phyloP scores from a whole-genome alignment of 768 basidiomycete genomes.

The Agrocybe praecox region DNA sequence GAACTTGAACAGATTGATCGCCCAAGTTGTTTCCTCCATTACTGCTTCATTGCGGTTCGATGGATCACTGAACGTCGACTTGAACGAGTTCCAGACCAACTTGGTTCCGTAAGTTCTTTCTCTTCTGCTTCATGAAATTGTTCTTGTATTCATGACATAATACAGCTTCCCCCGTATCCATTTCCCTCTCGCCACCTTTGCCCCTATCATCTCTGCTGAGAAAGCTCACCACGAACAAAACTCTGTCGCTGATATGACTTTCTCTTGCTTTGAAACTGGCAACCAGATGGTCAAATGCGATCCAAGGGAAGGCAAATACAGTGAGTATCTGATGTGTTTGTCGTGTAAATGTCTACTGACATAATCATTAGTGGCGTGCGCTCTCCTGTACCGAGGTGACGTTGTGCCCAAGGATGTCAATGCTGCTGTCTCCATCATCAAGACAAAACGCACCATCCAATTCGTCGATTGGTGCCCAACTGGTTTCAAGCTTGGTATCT shows the following conservation, averaged over 20 bases:
- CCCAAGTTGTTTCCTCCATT: constrained; percentile 97
- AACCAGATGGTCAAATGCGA: constrained; percentile 98
- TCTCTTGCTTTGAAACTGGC: constrained; percentile 94
- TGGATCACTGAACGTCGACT: constrained; percentile 95
- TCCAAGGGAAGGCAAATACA: constrained; percentile 98
- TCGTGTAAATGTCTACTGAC: not conserved
- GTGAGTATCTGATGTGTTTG: constrained; percentile 44
- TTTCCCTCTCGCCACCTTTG: constrained; percentile 96
- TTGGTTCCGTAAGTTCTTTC: constrained; percentile 80
- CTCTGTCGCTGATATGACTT: constrained; percentile 97
- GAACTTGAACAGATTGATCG: constrained; percentile 96
- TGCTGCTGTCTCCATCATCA: constrained; percentile 89
- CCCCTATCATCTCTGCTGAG: constrained; percentile 92
- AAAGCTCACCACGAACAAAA: constrained; percentile 97
- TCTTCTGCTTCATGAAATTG: not conserved
- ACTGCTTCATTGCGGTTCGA: constrained; percentile 98
- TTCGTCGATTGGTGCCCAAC: constrained; percentile 99
- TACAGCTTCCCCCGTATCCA: constrained; percentile 96
- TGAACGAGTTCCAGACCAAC: constrained; percentile 99
- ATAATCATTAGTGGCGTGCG: constrained; percentile 76
- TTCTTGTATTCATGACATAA: constrained; percentile 10
- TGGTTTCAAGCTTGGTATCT: constrained; percentile 98
- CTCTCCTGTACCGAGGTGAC: constrained; percentile 91
- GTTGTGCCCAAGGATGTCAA: constrained; percentile 97
- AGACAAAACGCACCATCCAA: constrained; percentile 97